Conservation (phyloP, 306 rosid genomes). For the Quillaja saponaria region DNA sequence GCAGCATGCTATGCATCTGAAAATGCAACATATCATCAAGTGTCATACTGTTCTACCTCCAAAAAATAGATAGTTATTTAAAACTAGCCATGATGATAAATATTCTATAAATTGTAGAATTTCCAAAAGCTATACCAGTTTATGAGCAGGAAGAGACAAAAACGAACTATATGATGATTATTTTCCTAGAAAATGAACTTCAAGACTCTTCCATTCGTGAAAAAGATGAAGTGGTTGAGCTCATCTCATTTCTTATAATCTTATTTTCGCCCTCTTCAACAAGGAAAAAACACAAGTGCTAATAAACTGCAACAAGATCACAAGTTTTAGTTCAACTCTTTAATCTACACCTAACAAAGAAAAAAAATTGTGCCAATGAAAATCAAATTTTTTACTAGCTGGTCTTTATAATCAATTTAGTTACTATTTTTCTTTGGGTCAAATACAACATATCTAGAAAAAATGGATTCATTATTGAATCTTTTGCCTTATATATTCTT, state of each 20-base stretch:
- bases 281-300: neutral
- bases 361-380: too few relatives aligned
- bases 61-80: neutral
- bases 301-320: neutral
- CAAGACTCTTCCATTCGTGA: too few relatives aligned
- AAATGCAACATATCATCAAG: neutral
- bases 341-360: constrained; percentile 8
- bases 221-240: too few relatives aligned
- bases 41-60: too few relatives aligned
- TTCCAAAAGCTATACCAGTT: neutral
- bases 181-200: too few relatives aligned
- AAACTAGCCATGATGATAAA: neutral
- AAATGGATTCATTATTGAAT: neutral
- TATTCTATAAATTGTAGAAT: constrained; percentile 3
- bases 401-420: neutral
- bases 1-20: neutral
- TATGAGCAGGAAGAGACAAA: too few relatives aligned
- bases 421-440: constrained; percentile 5
- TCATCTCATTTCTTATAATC: too few relatives aligned
- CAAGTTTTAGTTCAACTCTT: neutral
- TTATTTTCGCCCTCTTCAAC: too few relatives aligned
- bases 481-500: neutral
- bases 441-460: neutral
- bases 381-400: too few relatives aligned
- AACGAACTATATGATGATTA: too few relatives aligned